A percentile compares a stretch with the other conserved stretches of the same genome.
These are phyloP conservation scores for Calonectria henricotiae DNA, from an alignment of 2,329 filamentous ascomycete species.

Conservation along the genomic window DNA sequence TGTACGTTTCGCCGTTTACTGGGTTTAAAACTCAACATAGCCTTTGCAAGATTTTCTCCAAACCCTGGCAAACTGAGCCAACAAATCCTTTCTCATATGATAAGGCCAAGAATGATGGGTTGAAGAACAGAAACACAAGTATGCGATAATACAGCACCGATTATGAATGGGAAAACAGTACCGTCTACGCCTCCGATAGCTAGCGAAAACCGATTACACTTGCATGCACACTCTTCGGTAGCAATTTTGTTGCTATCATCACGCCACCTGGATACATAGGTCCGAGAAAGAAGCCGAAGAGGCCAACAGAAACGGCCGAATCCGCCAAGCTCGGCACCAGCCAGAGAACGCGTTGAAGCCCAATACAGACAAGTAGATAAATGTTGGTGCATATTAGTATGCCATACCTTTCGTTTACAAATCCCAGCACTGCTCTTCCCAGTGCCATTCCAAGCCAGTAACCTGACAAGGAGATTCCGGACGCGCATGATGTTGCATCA, in stretches of 20 bases:
- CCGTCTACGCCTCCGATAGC: slow-evolving; percentile 84
- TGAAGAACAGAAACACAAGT: slow-evolving; percentile 72
- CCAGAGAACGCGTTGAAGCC: slow-evolving; percentile 83
- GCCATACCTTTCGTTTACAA: slow-evolving; percentile 80
- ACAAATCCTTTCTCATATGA: neutral
- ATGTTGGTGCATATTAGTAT: slow-evolving; percentile 75
- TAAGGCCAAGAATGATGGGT: slow-evolving; percentile 66
- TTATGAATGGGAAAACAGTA: slow-evolving; percentile 76
- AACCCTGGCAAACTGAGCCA: neutral
- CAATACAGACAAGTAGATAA: slow-evolving; percentile 78
- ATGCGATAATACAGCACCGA: slow-evolving; percentile 76
- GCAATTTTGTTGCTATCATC: slow-evolving; percentile 77
- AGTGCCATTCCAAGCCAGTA: slow-evolving; percentile 88
- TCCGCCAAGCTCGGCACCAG: slow-evolving; percentile 84
- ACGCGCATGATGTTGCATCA: slow-evolving; percentile 76
- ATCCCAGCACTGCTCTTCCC: slow-evolving; percentile 80
- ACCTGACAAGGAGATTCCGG: slow-evolving; percentile 82
- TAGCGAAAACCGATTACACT: slow-evolving; percentile 84
- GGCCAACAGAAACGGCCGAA: slow-evolving; percentile 78
- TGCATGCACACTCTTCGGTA: slow-evolving; percentile 84
- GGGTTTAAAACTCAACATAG: neutral
- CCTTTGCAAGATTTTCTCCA: neutral
- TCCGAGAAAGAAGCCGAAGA: slow-evolving; percentile 86
- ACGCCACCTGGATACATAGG: slow-evolving; percentile 84
- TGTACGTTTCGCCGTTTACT: neutral